phyloP scores from a whole-genome alignment of 495 filamentous ascomycete species.

The Tuber calosporum region DNA sequence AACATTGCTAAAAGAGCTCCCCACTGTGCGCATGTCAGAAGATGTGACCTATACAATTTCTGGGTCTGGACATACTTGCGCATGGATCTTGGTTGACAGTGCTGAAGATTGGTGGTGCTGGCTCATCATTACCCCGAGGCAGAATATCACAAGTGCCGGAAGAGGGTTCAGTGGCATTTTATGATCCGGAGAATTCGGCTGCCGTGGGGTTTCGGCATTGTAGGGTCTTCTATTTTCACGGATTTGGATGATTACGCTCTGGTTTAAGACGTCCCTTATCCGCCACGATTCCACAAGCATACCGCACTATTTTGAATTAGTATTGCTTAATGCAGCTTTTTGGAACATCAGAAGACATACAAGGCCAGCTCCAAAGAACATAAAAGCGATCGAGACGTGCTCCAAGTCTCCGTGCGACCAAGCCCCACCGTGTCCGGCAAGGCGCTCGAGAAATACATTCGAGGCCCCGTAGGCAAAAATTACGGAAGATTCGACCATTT shows the following conservation, averaged over 20 bases:
- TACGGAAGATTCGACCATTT: slow-evolving; percentile 79
- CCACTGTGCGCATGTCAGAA: slow-evolving; percentile 57
- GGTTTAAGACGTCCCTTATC: slow-evolving; percentile 49
- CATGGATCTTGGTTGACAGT: slow-evolving; percentile 86
- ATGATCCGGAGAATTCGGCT: slow-evolving; percentile 60
- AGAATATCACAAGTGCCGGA: slow-evolving; percentile 73
- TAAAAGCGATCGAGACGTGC: slow-evolving; percentile 83
- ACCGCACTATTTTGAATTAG: slow-evolving; percentile 55
- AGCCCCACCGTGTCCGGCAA: slow-evolving; percentile 58
- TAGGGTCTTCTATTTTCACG: neutral
- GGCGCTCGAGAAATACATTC: slow-evolving; percentile 90
- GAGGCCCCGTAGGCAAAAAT: slow-evolving; percentile 83
- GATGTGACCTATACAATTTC: slow-evolving; percentile 1
- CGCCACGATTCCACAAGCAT: slow-evolving; percentile 81
- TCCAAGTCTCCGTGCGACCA: slow-evolving; percentile 80
- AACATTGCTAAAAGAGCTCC: slow-evolving; percentile 77
- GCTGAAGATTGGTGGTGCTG: slow-evolving; percentile 79
- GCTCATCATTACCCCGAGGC: slow-evolving; percentile 90
- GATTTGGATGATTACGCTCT: neutral
- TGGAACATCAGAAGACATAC: slow-evolving; percentile 48
- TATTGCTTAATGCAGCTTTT: neutral
- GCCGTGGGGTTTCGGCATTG: neutral
- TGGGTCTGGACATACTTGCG: slow-evolving; percentile 23
- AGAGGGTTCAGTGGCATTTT: slow-evolving; percentile 78
- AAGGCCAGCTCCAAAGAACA: slow-evolving; percentile 93